phyloP scores from a whole-genome alignment of 1,284 basidiomycete genomes.

The Earliella scabrosa region DNA sequence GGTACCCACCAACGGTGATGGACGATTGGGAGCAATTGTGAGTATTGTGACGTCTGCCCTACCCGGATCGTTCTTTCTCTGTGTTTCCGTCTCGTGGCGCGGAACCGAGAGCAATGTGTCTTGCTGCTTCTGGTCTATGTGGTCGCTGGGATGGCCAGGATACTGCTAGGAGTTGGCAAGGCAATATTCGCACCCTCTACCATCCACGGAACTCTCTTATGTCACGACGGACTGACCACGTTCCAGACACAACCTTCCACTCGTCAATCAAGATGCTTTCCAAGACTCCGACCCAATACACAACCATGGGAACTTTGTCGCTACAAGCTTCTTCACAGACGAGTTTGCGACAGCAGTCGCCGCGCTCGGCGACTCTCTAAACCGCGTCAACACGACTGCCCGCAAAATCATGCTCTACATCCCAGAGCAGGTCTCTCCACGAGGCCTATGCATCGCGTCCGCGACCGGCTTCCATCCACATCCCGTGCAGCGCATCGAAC shows the following conservation, averaged over 20 bases:
- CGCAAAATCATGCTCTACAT: constrained; percentile 44
- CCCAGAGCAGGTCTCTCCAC: constrained; percentile 41
- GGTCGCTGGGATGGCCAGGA: too few species aligned
- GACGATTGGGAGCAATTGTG: constrained; percentile 16
- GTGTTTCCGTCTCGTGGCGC: too few species aligned
- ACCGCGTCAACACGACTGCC: constrained; percentile 39
- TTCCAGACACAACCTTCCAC: constrained; percentile 16
- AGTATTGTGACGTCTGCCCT: constrained; percentile 3
- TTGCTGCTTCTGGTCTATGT: too few species aligned
- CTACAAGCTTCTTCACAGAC: constrained; percentile 48
- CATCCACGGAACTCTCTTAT: too few species aligned
- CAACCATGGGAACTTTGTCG: constrained; percentile 38
- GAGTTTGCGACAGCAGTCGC: constrained; percentile 45
- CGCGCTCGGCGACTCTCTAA: constrained; percentile 46
- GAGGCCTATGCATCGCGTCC: constrained; percentile 44
- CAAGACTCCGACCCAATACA: constrained; percentile 5
- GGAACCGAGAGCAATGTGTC: too few species aligned
- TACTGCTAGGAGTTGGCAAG: too few species aligned
- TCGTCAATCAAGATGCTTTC: constrained; percentile 9
- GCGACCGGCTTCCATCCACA: constrained; percentile 44
- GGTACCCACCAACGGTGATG: constrained; percentile 1
- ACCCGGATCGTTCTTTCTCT: too few species aligned
- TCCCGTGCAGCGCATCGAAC: constrained; percentile 41
- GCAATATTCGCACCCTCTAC: too few species aligned
- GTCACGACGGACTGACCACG: constrained; percentile 1